Evolutionary conservation across 495 filamentous ascomycete species (phyloP), one percentile per base, ranked within the genome.

Genomic region (Lasiosphaeria ovina): DNA sequence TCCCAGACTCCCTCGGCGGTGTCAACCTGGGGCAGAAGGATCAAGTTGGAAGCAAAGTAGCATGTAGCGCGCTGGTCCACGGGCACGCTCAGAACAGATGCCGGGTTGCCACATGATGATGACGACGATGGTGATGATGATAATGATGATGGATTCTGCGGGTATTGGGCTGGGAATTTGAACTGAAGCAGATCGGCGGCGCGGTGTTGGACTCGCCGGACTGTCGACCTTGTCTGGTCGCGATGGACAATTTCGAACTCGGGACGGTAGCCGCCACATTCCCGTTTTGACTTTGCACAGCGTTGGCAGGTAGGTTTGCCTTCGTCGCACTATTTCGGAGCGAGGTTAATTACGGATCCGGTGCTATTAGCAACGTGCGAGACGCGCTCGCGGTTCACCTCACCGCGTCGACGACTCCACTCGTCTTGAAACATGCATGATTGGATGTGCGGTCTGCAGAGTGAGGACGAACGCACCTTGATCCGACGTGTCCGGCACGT

Each of bases 211-310:
- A 76, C 76, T 44, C 81, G 77, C 57, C 77, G 78, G 45, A 82
- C 80, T 5, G 82, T 81, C 6, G 83, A 81, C 56, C 78, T 73
- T 10, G 83, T 88, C 64, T 87, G 82, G 66, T 88, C 85, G 24
- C 87, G 79, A 52, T 88, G 80, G 56, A 89, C 78, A n/a, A 89
- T 71, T 66, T 90, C 87, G 54, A 89, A 86, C 35, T 86, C 84
- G 65, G 84, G 77, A 54, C 78, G 75, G 66, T 89, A 89, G 54
- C 87, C 87, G 16, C 84, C 85, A 70, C 88, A 91, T 59, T 77
- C 77, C 59, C 87, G 78, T 63, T 80, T 81, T 47, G 86, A 85
- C 62, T 87, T 87, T 64, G 75, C 72, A 66, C 88, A 91, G 68
- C 87, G 86, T 31, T 80, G 79, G 70, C 88, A 91, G 3, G 80